A percentile compares a stretch with the other conserved stretches of the same genome.
Evolutionary conservation across 176 grass and related monocot species (phyloP).

Genomic region (Aegilops bicornis): DNA sequence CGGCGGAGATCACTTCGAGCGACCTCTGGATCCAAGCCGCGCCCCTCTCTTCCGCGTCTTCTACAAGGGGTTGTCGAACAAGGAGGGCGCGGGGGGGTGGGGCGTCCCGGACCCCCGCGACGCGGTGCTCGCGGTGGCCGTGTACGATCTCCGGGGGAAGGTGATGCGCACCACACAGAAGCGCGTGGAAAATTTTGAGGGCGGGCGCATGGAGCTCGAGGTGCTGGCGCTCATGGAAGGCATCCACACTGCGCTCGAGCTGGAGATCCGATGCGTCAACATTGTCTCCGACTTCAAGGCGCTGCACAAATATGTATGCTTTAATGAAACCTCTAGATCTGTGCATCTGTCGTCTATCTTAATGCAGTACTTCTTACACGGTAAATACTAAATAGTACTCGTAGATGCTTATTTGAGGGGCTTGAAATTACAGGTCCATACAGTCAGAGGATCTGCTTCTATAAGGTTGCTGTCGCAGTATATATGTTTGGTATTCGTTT

Average conservation of each 20-base stretch:
- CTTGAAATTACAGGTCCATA: neutral
- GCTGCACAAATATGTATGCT: conserved; percentile 60
- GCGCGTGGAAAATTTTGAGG: conserved; percentile 21
- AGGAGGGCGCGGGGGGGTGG: conserved; percentile 13
- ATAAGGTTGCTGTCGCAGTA: neutral
- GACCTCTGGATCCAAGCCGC: conserved; percentile 1
- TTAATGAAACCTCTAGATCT: neutral
- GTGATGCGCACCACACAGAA: conserved; percentile 57
- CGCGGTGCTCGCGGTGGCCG: conserved; percentile 45
- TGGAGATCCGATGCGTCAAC: conserved; percentile 45
- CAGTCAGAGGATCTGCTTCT: neutral
- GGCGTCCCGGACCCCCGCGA: conserved; percentile 26
- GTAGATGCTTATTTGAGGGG: too few relatives aligned
- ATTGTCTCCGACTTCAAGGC: conserved; percentile 42
- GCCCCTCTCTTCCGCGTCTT: conserved; percentile 37
- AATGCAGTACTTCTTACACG: too few relatives aligned
- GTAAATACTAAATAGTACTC: too few relatives aligned
- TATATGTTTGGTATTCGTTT: neutral
- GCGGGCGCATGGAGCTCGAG: conserved; percentile 41
- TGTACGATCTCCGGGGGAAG: conserved; percentile 48
- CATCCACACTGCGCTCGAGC: conserved; percentile 34
- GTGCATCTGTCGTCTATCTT: too few relatives aligned
- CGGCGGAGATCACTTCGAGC: conserved; percentile 49
- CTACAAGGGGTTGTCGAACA: conserved; percentile 60
- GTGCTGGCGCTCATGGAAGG: conserved; percentile 55